Evolutionary conservation across 2,329 filamentous ascomycete genomes (phyloP).

Genomic region (Aureobasidium leucospermi): DNA sequence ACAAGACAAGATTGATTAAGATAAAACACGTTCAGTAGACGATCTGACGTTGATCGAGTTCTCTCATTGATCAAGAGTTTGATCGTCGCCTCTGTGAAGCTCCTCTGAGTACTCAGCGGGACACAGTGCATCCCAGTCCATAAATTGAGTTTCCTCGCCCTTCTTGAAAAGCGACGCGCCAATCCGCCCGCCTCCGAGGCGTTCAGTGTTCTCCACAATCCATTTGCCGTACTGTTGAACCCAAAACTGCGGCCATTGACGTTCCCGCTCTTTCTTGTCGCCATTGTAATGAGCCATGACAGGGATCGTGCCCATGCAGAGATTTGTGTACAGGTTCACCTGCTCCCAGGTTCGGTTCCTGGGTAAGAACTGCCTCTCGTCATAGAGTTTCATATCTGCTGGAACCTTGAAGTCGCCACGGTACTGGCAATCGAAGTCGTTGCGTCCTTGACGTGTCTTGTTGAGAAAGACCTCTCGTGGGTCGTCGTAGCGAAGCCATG

Average conservation of each 20-base stretch:
- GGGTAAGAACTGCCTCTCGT: not conserved
- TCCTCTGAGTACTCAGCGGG: constrained; percentile 14
- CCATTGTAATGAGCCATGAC: constrained; percentile 24
- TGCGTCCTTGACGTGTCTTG: not conserved
- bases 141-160: not conserved
- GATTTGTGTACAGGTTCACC: constrained; percentile 19
- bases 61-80: not conserved
- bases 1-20: no score
- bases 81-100: constrained; percentile 2
- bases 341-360: constrained; percentile 16
- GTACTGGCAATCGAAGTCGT: constrained; percentile 17
- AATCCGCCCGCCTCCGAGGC: not conserved
- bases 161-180: not conserved
- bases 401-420: constrained; percentile 15
- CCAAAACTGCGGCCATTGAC: constrained; percentile 18
- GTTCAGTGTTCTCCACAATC: constrained; percentile 14
- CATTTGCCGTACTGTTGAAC: constrained; percentile 16
- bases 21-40: no score
- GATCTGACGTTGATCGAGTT: not conserved
- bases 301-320: constrained; percentile 21
- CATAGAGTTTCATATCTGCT: constrained; percentile 12
- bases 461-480: constrained; percentile 14
- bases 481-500: constrained; percentile 20
- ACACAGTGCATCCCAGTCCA: constrained; percentile 12
- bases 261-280: constrained; percentile 17